phyloP scores from a whole-genome alignment of 768 basidiomycete species.

The Neoboletus magnificus region DNA sequence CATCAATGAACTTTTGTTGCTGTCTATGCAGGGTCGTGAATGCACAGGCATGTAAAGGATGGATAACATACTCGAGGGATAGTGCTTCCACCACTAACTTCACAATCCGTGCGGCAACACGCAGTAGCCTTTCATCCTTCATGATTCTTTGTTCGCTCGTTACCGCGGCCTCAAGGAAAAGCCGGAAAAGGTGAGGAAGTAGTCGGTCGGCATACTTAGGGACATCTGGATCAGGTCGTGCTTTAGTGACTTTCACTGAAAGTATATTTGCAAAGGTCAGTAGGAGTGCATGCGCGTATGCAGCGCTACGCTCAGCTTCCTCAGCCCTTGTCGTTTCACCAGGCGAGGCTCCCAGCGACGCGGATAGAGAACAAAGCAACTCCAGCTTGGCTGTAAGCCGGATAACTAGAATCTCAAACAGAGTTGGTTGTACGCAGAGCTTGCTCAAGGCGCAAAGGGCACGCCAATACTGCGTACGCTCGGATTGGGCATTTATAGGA shows the following conservation, averaged over 20 bases:
- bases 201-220: conserved; percentile 76
- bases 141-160: conserved; percentile 24
- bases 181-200: conserved; percentile 64
- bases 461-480: conserved; percentile 65
- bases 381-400: conserved; percentile 77
- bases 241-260: conserved; percentile 42
- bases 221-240: conserved; percentile 63
- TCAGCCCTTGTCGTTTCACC: conserved; percentile 9
- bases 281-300: conserved; percentile 84
- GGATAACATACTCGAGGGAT: conserved; percentile 55
- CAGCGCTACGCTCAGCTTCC: conserved; percentile 61
- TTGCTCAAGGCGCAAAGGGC: conserved; percentile 64
- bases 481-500: conserved; percentile 44
- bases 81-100: conserved; percentile 64
- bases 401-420: conserved; percentile 85
- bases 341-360: conserved; percentile 1
- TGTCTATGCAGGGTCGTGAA: conserved; percentile 35
- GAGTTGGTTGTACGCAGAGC: conserved; percentile 66
- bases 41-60: background rate
- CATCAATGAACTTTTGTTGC: conserved; percentile 56
- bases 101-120: conserved; percentile 60
- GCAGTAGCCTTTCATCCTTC: conserved; percentile 36
- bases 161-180: conserved; percentile 49
- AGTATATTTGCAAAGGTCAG: conserved; percentile 65
- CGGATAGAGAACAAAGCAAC: conserved; percentile 47